Evolutionary conservation across 768 basidiomycete genomes (phyloP), one percentile per base, ranked within the genome.

Genomic region (Collybiopsis luxurians): DNA sequence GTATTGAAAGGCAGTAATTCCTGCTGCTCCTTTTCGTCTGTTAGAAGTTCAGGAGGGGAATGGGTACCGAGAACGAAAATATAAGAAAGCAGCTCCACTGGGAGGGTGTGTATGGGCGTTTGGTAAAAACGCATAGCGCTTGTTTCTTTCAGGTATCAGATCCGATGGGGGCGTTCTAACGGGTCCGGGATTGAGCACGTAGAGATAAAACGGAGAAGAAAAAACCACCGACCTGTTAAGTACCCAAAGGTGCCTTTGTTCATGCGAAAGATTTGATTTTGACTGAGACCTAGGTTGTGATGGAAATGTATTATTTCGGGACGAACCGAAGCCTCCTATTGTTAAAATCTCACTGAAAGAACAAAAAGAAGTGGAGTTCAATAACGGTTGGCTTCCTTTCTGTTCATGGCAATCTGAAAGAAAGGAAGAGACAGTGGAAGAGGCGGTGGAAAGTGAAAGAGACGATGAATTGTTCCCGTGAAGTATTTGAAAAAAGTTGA

Each of bases 71-170:
- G 71, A 13, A 68, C 60, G 63, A 87, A 84, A 57, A 87, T 79
- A 51, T 80, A 75, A 0, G 83, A 77, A 27, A 86, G 73, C 5
- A 85, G 73, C 67, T 86, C 84, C 31, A 79, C 75, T 7, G 85
- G 84, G 24, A 86, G 77, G 23, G 59, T 66, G 60, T 71, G 62
- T 53, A 82, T 75, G 2, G 75, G 72, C 12, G 55, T n/a, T 13
- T 26, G 55, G 26, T 13, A 23, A 24, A n/a, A 39, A 28, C 21
- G 38, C 40, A 53, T 53, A 53, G 51, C 55, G 59, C 53, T 53
- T 58, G 59, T 57, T 61, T 58, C 59, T 23, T 57, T 54, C n/a
- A 21, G 23, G 28, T 31, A 49, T 28, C 19, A 19, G n/a, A 26
- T 4, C 21, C 11, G 21, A 45, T 36, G 47, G 28, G 31, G 36